Percentiles rank a stretch among this genome's conserved stretches.
Conservation (phyloP, 495 filamentous ascomycete species). For the Aspergillus mulundensis region DNA sequence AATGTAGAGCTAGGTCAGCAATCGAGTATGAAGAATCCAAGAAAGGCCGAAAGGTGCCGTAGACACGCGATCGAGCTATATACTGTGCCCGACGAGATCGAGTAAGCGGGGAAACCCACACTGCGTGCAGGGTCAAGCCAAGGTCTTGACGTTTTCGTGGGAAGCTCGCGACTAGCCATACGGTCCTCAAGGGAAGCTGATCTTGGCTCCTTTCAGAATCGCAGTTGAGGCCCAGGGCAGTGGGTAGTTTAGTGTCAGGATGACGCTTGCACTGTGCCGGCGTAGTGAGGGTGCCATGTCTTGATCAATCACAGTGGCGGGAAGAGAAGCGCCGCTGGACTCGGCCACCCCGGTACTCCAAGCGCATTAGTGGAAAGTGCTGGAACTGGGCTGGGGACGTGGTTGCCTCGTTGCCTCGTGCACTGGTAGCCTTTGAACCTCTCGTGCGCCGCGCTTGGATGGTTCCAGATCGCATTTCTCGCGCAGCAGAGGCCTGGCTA, state of each 20-base stretch:
- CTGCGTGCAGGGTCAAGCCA: neutral
- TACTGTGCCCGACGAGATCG: neutral
- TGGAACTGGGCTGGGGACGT: neutral
- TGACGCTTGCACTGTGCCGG: neutral
- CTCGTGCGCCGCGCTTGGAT: neutral
- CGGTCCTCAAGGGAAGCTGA: neutral
- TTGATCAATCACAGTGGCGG: neutral
- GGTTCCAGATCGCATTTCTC: neutral
- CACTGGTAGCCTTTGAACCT: neutral
- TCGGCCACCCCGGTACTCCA: neutral
- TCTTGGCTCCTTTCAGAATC: neutral
- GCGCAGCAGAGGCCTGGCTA: neutral
- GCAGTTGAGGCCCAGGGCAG: neutral
- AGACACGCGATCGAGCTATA: neutral
- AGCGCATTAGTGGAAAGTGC: neutral
- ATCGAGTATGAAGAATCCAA: neutral
- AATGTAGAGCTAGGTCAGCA: neutral
- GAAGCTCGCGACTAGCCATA: neutral
- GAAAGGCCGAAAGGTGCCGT: neutral
- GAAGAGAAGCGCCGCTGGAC: neutral
- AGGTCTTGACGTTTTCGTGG: slow-evolving; percentile 6
- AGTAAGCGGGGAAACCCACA: neutral
- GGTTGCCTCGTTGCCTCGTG: neutral
- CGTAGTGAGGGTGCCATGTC: neutral
- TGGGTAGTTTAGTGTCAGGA: neutral